Base-by-base conservation (phyloP, 1,284 basidiomycete genomes). In the Crucibulum cyathiforme region DNA sequence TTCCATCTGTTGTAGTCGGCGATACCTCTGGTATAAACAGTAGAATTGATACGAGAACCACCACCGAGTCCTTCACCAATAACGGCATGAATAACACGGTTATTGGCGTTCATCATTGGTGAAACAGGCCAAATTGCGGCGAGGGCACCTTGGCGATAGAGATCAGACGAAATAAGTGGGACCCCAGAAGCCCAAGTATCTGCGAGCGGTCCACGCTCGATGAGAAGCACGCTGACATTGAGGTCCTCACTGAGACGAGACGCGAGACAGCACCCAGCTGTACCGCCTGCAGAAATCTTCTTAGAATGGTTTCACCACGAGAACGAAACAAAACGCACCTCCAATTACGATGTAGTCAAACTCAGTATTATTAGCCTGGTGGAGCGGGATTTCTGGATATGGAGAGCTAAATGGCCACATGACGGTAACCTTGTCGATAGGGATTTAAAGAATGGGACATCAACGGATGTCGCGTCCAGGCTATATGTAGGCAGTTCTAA, bases 31-130 rank as follows among this genome's bases (percentile, higher is more conserved):
- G 71, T 72, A 38, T 75, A 76, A 41, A 72, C 35, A 66, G 73
- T 65, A 52, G 64, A 70, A 57, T 82, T 82, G 59, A 81, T 75
- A 12, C 71, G 65, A 13, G 75, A 74, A 2, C 73, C 74, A 7
- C 80, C 80, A 12, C 80, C 80, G 6, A 82, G 66, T 1, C 71
- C 71, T 45, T 79, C 75, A 3, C 78, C 77, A 24, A 72, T 67
- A 5, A 77, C 68, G 49, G 73, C 15, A 5, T 55, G 56, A 17
- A 69, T 58, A 12, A 34, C 61, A 19, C 63, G 58, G 12, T 59
- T 63, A 36, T 65, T 56, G n/a, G 70, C 39, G 19, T 60, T 24
- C 6, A 35, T 36, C 12, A 35, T 24, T 13, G 49, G 49, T 8
- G 49, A 35, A 12, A 35, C 10, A 5, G 34, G 12, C 49, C 49